Evolutionary conservation across 2,329 filamentous ascomycete genomes (phyloP), one percentile per base, ranked within the genome.

Genomic region (Penicillium sp.): DNA sequence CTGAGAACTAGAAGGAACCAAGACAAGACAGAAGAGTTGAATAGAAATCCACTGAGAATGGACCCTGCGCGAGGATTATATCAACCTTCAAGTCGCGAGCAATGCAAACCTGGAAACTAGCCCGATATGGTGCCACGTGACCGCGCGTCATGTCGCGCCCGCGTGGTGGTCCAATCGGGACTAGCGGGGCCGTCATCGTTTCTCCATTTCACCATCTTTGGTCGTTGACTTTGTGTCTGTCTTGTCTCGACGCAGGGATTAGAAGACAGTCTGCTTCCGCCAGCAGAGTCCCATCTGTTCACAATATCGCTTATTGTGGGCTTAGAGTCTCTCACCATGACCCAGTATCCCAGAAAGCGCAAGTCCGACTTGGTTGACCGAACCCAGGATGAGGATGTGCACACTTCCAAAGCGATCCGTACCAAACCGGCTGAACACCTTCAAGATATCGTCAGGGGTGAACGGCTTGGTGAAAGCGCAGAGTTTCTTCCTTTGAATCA

Each of bases 401-500:
- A 33, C 9, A 28, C 31, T 4, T 16, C 40, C 4, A 49, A 51
- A 32, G 10, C 29, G 7, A 45, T 26, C 13, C 36, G 43, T 3
- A 33, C 34, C 8, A 14, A 25, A 10, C 16, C 36, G 11, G 27
- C 15, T 17, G 15, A 28, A 33, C 33, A 31, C 13, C 33, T 26
- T 2, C 23, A 35, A 4, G 36, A 30, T 18, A 29, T 48, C 18
- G 55, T 28, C 21, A 40, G 36, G 17, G 58, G 51, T 4, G 54
- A 61, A 39, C 57, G 56, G 20, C 54, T 64, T 40, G 58, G 59
- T 2, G 43, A 62, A 45, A 39, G 45, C 7, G 42, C 54, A 14
- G 44, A 57, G 4, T 65, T 56, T 13, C 43, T 67, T 8, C 57
- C 63, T n/a, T 41, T 64, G 14, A 59, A 47, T 21, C 63, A 64